Conservation (phyloP, 768 basidiomycete genomes). For the Mrakia gelida region DNA sequence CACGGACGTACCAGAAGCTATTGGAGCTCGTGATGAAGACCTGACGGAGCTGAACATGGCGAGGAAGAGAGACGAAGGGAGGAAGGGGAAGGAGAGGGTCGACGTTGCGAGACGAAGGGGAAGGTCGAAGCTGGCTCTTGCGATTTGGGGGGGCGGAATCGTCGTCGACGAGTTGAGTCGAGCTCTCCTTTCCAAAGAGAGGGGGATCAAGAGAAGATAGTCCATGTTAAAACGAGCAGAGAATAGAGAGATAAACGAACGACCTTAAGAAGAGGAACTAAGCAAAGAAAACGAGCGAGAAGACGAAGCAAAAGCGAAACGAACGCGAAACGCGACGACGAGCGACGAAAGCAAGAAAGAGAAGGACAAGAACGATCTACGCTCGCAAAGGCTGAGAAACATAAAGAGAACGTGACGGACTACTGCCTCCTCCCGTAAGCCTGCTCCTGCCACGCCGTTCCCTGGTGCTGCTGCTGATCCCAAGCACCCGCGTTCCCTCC, state of each 20-base stretch:
- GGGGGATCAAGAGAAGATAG: background rate
- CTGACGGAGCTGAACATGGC: background rate
- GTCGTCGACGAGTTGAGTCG: background rate
- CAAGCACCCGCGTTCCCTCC: background rate
- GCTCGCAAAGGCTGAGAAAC: background rate
- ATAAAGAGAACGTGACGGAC: background rate
- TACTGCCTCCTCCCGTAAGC: background rate
- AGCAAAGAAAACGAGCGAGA: too few species aligned
- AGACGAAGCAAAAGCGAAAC: too few species aligned
- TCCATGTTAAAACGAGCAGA: background rate
- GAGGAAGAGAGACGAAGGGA: background rate
- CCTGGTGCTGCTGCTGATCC: background rate
- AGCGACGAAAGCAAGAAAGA: background rate
- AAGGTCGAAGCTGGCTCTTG: background rate
- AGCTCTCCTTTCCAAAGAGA: background rate
- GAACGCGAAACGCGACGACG: background rate
- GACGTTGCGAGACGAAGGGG: background rate
- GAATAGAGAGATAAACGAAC: background rate
- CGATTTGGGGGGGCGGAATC: too few species aligned
- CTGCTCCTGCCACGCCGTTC: background rate
- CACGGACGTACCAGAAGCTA: background rate
- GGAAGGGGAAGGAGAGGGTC: background rate
- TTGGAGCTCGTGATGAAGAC: slow-evolving; percentile 1
- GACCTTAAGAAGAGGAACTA: background rate
- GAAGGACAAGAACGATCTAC: background rate